Base-by-base conservation (phyloP, 2,329 filamentous ascomycete genomes). In the Orbilia javanica region DNA sequence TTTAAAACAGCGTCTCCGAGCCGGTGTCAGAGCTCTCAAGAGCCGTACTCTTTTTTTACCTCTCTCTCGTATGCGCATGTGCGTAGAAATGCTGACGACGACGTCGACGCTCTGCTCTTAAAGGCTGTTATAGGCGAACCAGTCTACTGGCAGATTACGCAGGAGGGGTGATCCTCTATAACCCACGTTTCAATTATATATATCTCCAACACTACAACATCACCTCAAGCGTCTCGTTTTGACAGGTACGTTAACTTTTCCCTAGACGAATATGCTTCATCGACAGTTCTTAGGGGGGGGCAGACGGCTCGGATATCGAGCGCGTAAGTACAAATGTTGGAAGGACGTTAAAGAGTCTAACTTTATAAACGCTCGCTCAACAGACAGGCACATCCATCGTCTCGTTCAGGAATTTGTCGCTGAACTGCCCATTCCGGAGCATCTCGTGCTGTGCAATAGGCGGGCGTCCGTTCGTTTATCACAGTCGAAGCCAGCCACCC, bases 111-210 rank as follows among this genome's bases (percentile, higher is more conserved):
- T 57, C 36, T 42, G 18, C 44, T 52, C 1, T 34, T 39, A 46
- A 42, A 44, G 64, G 27, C 20, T 29, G 64, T 44, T 50, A 66
- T 60, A 66, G 71, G 46, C 53, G 34, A 46, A 53, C 34, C 34
- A 11, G 46, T 62, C 39, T 20, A 20, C n/a, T 63, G 27, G 39
- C 53, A 62, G 46, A 77, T 71, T 71, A 57, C 52, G 52, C 50
- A 77, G 73, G 73, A 74, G 70, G 31, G 52, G 36, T 34, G 70
- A 67, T 52, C 62, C 53, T 62, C 50, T 7, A 42, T 31, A 74
- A 74, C n/a, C 50, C 50, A 66, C 42, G 39, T 74, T 74, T 74
- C 70, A 74, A 67, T 27, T 72, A 67, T 65, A 74, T 50, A 44
- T 44, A 44, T n/a, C 18, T 46, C 50, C 25, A 29, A 22, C 29